Percentiles rank a stretch among this genome's conserved stretches.
Evolutionary conservation across 2,329 filamentous ascomycete genomes (phyloP).

Genomic region (Ascochyta fabae): DNA sequence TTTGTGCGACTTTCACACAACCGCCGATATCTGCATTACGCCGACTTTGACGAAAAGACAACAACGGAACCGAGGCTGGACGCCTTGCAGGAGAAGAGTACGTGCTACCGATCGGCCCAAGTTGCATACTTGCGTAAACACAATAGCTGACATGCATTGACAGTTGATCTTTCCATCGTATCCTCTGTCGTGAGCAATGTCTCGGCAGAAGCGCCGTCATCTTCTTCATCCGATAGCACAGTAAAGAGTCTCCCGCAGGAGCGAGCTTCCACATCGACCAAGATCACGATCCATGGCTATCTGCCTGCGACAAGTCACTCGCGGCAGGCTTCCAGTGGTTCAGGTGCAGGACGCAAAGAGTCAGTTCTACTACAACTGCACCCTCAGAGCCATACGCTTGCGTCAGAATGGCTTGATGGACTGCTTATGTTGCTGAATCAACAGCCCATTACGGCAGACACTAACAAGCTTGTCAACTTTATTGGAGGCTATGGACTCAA

Average conservation of each 20-base stretch:
- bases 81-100: constrained; percentile 74
- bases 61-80: constrained; percentile 74
- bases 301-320: constrained; percentile 43
- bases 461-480: constrained; percentile 83
- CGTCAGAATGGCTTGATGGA: constrained; percentile 96
- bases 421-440: constrained; percentile 94
- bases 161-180: constrained; percentile 82
- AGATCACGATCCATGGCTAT: constrained; percentile 89
- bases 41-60: constrained; percentile 75
- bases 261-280: constrained; percentile 65
- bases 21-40: constrained; percentile 86
- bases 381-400: constrained; percentile 79
- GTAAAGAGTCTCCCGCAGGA: constrained; percentile 46
- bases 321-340: constrained; percentile 40
- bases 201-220: constrained; percentile 65
- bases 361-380: constrained; percentile 80
- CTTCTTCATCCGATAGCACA: constrained; percentile 56
- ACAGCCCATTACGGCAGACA: constrained; percentile 95
- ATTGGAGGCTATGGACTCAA: constrained; percentile 91
- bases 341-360: constrained; percentile 61
- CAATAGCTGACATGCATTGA: constrained; percentile 37
- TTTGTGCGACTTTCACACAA: constrained; percentile 92
- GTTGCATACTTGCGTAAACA: constrained; percentile 24
- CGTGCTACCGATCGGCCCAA: constrained; percentile 32
- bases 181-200: constrained; percentile 95